These are phyloP conservation scores for Tetrapisispora taiwanensis DNA, from an alignment of 805 yeast species.

Conservation along the genomic window DNA sequence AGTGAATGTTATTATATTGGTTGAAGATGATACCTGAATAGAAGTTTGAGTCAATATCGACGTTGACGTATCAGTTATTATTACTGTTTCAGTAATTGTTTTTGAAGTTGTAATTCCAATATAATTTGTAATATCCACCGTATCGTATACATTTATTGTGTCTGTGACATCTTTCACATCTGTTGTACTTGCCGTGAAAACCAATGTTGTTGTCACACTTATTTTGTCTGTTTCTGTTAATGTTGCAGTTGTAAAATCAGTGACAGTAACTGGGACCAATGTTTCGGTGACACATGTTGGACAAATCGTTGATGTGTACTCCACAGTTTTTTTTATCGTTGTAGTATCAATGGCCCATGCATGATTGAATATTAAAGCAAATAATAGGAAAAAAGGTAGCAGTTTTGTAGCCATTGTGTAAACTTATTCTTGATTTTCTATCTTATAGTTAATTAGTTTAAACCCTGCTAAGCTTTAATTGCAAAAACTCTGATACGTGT, in stretches of 20 bases:
- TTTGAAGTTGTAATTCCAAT: neutral
- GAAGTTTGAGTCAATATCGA: neutral
- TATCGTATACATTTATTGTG: neutral
- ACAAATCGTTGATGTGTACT: slow-evolving; percentile 6
- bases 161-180: neutral
- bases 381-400: neutral
- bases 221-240: neutral
- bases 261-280: neutral
- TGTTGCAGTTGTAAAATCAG: neutral
- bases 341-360: neutral
- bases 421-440: neutral
- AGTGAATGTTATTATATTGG: too few relatives aligned
- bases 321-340: neutral
- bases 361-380: neutral
- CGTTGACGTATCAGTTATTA: neutral
- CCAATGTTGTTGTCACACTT: neutral
- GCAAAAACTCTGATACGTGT: too few relatives aligned
- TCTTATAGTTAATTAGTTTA: too few relatives aligned
- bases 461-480: too few relatives aligned
- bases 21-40: neutral
- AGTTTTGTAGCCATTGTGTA: neutral
- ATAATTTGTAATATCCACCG: neutral
- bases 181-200: neutral
- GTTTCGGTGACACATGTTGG: slow-evolving; percentile 5
- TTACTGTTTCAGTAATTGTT: neutral